Percentiles rank a stretch among this genome's conserved stretches.
phyloP scores from a whole-genome alignment of 306 rosid species.

The Rosa lucieae region DNA sequence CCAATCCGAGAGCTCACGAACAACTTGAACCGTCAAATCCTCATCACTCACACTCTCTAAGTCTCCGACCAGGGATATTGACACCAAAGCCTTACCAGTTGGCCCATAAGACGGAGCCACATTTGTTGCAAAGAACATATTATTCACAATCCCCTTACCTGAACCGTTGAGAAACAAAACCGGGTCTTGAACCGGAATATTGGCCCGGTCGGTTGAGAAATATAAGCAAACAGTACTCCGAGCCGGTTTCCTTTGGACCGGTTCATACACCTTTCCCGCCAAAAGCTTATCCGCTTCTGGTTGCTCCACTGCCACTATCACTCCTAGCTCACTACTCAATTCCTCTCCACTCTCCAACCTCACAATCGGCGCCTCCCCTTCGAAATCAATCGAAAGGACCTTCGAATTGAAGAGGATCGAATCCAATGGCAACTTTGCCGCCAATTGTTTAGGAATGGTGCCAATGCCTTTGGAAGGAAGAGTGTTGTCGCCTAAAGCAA shows the following conservation, averaged over 20 bases:
- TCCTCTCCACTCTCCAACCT: conserved; percentile 61
- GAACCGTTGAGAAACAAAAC: conserved; percentile 72
- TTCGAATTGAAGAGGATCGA: conserved; percentile 54
- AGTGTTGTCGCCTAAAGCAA: conserved; percentile 85
- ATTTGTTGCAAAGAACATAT: conserved; percentile 87
- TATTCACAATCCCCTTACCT: conserved; percentile 79
- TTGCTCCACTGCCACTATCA: conserved; percentile 75
- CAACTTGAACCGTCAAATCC: conserved; percentile 47
- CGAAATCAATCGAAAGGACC: conserved; percentile 46
- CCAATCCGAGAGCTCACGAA: conserved; percentile 62
- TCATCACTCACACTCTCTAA: conserved; percentile 43
- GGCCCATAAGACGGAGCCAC: conserved; percentile 84
- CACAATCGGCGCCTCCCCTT: conserved; percentile 36
- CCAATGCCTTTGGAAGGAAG: conserved; percentile 78
- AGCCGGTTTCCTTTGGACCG: conserved; percentile 42
- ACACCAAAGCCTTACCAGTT: conserved; percentile 51
- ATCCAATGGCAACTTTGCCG: conserved; percentile 47
- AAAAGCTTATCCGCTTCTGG: conserved; percentile 49
- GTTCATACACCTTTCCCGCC: conserved; percentile 26
- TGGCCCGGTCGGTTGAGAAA: conserved; percentile 40
- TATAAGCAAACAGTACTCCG: conserved; percentile 78
- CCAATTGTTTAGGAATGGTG: conserved; percentile 72
- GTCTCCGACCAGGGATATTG: conserved; percentile 64
- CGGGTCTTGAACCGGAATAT: conserved; percentile 55
- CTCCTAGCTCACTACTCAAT: conserved; percentile 60